Evolutionary conservation across 768 basidiomycete genomes (phyloP).

Genomic region (Amanita inopinata): DNA sequence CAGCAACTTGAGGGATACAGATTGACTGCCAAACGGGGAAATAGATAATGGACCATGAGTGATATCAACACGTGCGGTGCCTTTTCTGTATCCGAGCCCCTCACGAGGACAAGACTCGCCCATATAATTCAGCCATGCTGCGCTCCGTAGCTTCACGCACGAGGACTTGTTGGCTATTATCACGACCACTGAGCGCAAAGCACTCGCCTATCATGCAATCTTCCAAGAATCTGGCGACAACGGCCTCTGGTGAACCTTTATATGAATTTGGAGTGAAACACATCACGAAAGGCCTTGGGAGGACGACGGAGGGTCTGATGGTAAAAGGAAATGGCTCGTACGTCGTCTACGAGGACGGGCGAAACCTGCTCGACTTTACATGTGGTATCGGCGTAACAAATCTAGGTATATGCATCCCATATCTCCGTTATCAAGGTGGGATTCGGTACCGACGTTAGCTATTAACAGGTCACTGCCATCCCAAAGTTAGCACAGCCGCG

Average conservation of each 20-base stretch:
- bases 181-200: not conserved
- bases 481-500: slow-evolving; percentile 76
- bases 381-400: slow-evolving; percentile 83
- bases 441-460: not conserved
- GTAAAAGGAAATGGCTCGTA: slow-evolving; percentile 65
- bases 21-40: no score
- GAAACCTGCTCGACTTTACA: slow-evolving; percentile 74
- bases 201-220: not conserved
- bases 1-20: no score
- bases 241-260: slow-evolving; percentile 14
- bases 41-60: no score
- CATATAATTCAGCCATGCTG: not conserved
- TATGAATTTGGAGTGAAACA: slow-evolving; percentile 32
- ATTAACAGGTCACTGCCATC: slow-evolving; percentile 72
- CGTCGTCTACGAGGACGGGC: slow-evolving; percentile 62
- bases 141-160: not conserved
- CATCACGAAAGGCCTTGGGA: slow-evolving; percentile 36
- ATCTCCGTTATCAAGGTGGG: not conserved
- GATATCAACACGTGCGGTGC: no score
- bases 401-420: slow-evolving; percentile 42
- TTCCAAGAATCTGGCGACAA: slow-evolving; percentile 1
- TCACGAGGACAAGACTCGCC: no score
- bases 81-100: no score
- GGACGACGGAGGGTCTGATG: slow-evolving; percentile 48
- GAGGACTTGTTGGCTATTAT: not conserved